A percentile compares a stretch with the other conserved stretches of the same genome.
Conservation (phyloP, 78 protist species). For the Pigoraptor vietnamica region DNA sequence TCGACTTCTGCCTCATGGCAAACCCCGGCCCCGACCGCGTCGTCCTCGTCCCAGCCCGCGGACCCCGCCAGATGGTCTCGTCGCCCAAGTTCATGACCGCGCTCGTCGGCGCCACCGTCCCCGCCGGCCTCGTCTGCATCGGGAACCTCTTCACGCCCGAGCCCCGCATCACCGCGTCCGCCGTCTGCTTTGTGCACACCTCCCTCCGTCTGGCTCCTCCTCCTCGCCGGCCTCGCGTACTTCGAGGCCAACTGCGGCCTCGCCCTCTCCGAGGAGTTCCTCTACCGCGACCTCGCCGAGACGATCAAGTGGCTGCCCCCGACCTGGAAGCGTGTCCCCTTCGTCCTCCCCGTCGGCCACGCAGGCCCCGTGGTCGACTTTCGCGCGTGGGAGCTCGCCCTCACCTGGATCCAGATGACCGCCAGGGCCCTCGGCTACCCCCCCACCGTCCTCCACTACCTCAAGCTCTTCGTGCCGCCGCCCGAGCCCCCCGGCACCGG, state of each 20-base stretch:
- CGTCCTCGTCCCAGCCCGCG: neutral
- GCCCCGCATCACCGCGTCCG: neutral
- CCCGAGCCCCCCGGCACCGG: too few species aligned
- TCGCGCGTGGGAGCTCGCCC: neutral
- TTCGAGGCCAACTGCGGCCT: neutral
- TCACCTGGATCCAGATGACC: too few species aligned
- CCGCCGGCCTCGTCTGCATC: neutral
- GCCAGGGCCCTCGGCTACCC: too few species aligned
- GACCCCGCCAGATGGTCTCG: neutral
- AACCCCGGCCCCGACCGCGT: neutral
- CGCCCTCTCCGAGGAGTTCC: neutral
- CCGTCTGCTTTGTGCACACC: neutral
- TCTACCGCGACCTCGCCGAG: neutral
- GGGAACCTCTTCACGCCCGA: neutral
- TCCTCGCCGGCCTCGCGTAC: neutral
- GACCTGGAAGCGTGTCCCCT: neutral
- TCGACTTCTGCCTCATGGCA: neutral
- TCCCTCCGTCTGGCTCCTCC: neutral
- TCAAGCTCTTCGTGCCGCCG: too few species aligned
- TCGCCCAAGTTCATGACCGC: neutral
- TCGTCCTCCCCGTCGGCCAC: neutral
- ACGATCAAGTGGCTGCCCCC: neutral
- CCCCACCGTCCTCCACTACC: too few species aligned
- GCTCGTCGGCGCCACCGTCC: neutral
- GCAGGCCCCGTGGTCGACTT: neutral